Base-by-base conservation (phyloP, 345 rosid genomes). In the Hypericum perforatum region DNA sequence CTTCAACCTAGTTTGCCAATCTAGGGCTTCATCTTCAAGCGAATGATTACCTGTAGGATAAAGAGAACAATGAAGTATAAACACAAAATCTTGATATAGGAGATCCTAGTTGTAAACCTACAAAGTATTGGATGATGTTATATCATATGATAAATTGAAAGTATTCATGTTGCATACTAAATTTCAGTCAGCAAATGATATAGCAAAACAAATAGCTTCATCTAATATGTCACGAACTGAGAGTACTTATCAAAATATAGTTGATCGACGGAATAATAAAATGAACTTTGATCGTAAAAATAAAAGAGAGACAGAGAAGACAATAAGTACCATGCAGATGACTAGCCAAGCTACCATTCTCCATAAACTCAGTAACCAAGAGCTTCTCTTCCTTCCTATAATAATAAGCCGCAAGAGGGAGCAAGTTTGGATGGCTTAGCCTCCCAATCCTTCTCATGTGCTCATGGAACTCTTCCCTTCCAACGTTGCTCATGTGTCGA, bases 361-460 rank as follows among this genome's bases (percentile, higher is more conserved):
- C 9, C 8, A 29, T 16, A 32, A n/a, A 56, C 29, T 43, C 16
- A 5, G 41, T 16, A n/a, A 43, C 10, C 39, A 56, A 37, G 14
- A 54, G 47, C 47, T 54, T 54, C 58, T 56, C 59, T 11, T 56
- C 51, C 49, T 44, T 56, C 49, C 59, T 56, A 32, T 22, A 56
- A 44, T 56, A 45, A 13, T 43, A 56, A 13, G 59, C 59, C 12
- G 12, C 40, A 8, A 37, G 49, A 7, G 59, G 49, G 4, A 56
- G 36, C 22, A 56, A 8, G 13, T 56, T 56, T 2, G 49, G 41
- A 37, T 44, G 51, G 12, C 7, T 22, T 22, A 56, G 32, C 49
- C 49, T 32, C 15, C 59, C 59, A 32, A 56, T 10, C 40, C 59
- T 43, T 36, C 49, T 54, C 58, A 54, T 54, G 8, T 54, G 47